Base-by-base conservation (phyloP, 2,329 filamentous ascomycete genomes). In the Fusarium paranaense region DNA sequence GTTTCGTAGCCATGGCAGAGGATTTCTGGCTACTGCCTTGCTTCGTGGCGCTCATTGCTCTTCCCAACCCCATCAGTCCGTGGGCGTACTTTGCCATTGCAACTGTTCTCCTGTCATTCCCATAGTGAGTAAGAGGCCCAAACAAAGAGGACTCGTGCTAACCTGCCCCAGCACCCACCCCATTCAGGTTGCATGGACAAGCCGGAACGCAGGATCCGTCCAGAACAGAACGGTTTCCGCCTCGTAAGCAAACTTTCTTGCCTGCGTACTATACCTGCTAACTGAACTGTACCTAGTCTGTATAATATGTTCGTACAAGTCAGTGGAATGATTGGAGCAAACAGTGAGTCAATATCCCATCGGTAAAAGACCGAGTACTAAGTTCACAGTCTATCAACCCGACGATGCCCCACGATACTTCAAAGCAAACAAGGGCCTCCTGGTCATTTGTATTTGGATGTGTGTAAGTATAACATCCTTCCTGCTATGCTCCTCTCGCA, bases 111-210 rank as follows among this genome's bases (percentile, higher is more conserved):
- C 78, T 89, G 1, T 85, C 85, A 0, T 88, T 87, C 71, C 88
- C 88, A 2, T 89, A 90, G 80, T 87, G 52, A 89, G 80, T 87
- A 57, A 1, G 22, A 22, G 66, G 20, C 56, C 6, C 66, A 47
- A 72, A 35, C 5, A 13, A 20, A 13, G 45, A 14, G n/a, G 7
- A 4, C 6, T 18, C 5, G 14, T 18, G 47, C 70, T 72, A 58
- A 72, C 22, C 16, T n/a, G 4, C 27, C 5, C 9, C 30, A 81
- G 80, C 63, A 79, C 80, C 7, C 87, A 91, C 75, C 88, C 89
- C 0, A 87, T 91, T n/a, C 83, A 90, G 38, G 89, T 90, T 5
- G 89, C 88, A 0, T 88, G 88, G 82, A 89, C 86, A 4, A 89
- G 87, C 33, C 83, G 89, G 59, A 91, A 91, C 73, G 86, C 88